Conservation (phyloP, 495 filamentous ascomycete species). For the Geoglossum glabrum region DNA sequence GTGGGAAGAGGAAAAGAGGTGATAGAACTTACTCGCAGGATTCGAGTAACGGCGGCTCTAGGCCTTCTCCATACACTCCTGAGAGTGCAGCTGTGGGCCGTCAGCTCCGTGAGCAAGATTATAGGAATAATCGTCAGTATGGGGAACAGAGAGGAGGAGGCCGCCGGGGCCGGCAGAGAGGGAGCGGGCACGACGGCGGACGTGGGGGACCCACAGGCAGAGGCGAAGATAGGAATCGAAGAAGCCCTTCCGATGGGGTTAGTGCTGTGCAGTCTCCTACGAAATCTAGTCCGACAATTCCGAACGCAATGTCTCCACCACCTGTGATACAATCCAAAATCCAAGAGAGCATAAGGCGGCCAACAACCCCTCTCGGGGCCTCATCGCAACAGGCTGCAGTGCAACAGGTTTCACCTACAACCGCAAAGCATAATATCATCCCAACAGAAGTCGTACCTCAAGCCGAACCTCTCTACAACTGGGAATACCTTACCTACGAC, state of each 20-base stretch:
- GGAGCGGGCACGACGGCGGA: conserved; percentile 20
- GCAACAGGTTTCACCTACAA: conserved; percentile 12
- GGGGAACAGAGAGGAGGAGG: conserved; percentile 26
- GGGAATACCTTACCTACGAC: conserved; percentile 34
- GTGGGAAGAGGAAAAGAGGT: conserved; percentile 34
- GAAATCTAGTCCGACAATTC: conserved; percentile 1
- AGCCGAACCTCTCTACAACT: conserved; percentile 24
- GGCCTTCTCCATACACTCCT: conserved; percentile 46
- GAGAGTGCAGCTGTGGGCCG: conserved; percentile 38
- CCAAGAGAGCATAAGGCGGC: conserved; percentile 12
- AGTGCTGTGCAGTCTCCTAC: conserved; percentile 7
- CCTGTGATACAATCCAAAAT: conserved; percentile 12
- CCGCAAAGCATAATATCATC: conserved; percentile 11
- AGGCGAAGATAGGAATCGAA: neutral
- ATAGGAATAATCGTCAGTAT: conserved; percentile 19
- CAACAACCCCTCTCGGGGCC: neutral
- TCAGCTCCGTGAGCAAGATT: conserved; percentile 23
- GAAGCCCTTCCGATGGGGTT: conserved; percentile 1
- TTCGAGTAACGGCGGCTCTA: conserved; percentile 27
- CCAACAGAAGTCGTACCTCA: neutral
- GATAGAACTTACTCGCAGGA: conserved; percentile 33
- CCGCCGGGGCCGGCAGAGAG: conserved; percentile 22
- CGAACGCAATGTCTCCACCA: conserved; percentile 22
- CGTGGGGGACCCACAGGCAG: neutral
- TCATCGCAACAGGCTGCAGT: conserved; percentile 12